phyloP scores from a whole-genome alignment of 768 basidiomycete species.

The Podaxis carcinomalis region DNA sequence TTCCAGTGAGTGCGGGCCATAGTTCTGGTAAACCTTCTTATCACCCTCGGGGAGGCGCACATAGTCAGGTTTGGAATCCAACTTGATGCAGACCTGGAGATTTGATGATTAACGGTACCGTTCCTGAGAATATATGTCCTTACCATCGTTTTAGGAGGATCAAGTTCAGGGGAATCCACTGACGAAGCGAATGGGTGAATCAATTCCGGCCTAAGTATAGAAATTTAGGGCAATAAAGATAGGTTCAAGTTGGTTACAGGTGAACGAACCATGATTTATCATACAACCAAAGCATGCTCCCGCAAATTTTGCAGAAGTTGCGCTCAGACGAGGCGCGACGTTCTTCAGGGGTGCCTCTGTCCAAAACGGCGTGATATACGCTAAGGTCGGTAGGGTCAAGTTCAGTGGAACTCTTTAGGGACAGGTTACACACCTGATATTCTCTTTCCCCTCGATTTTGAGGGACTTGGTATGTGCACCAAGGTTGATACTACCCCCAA shows the following conservation, averaged over 20 bases:
- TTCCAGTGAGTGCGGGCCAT: slow-evolving; percentile 45
- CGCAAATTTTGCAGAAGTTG: slow-evolving; percentile 61
- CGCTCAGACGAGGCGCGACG: slow-evolving; percentile 49
- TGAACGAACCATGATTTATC: slow-evolving; percentile 45
- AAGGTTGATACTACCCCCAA: slow-evolving; percentile 64
- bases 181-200: slow-evolving; percentile 68
- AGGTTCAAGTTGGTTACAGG: neutral
- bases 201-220: slow-evolving; percentile 46
- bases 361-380: slow-evolving; percentile 57
- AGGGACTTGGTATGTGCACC: slow-evolving; percentile 50
- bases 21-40: slow-evolving; percentile 42
- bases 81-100: slow-evolving; percentile 39
- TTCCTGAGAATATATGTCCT: slow-evolving; percentile 7
- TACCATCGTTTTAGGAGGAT: slow-evolving; percentile 47
- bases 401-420: neutral
- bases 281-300: slow-evolving; percentile 65
- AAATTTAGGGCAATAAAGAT: neutral
- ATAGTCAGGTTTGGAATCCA: slow-evolving; percentile 50
- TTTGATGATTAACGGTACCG: neutral
- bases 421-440: slow-evolving; percentile 38
- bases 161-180: slow-evolving; percentile 58
- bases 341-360: slow-evolving; percentile 50
- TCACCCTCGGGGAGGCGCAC: slow-evolving; percentile 60
- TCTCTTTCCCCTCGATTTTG: slow-evolving; percentile 48
- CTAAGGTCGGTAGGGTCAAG: slow-evolving; percentile 22